phyloP scores from a whole-genome alignment of 768 basidiomycete species.

The Trametes sanguinea region DNA sequence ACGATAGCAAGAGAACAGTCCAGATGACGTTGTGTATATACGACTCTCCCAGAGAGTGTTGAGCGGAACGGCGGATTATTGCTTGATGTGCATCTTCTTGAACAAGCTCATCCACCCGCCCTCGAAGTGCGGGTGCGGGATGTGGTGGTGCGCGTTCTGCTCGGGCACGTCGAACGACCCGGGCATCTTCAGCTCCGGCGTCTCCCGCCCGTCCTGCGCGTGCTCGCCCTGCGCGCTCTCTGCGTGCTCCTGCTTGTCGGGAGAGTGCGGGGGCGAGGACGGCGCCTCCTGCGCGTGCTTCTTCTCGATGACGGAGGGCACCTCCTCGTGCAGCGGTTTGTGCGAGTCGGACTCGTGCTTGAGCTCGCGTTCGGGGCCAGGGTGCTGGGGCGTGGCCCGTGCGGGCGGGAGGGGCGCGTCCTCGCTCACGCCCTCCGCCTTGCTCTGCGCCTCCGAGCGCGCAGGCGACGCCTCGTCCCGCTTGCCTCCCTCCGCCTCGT shows the following conservation, averaged over 20 bases:
- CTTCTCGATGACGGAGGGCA: slow-evolving; percentile 1
- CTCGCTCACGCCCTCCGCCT: slow-evolving; percentile 24
- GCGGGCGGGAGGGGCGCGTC: slow-evolving; percentile 12
- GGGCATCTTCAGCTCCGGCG: slow-evolving; percentile 45
- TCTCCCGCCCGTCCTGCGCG: slow-evolving; percentile 8
- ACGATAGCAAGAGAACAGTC: too few species aligned
- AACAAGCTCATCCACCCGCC: slow-evolving; percentile 21
- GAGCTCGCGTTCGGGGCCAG: slow-evolving; percentile 25
- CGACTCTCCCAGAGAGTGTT: too few species aligned
- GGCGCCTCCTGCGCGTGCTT: background rate
- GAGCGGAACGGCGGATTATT: background rate
- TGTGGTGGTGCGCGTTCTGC: slow-evolving; percentile 12
- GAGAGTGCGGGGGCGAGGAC: background rate
- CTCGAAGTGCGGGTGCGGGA: slow-evolving; percentile 17
- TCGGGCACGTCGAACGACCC: slow-evolving; percentile 47
- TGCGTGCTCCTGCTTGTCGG: background rate
- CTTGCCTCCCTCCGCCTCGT: slow-evolving; percentile 1
- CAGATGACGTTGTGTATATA: too few species aligned
- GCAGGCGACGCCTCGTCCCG: background rate
- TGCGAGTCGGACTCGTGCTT: slow-evolving; percentile 29
- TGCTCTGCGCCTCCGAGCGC: slow-evolving; percentile 8
- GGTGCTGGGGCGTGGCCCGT: background rate
- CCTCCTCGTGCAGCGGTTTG: slow-evolving; percentile 28
- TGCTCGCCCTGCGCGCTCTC: background rate
- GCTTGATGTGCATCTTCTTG: slow-evolving; percentile 23